phyloP scores from a whole-genome alignment of 2,329 filamentous ascomycete genomes.

The Diaporthe velutina region DNA sequence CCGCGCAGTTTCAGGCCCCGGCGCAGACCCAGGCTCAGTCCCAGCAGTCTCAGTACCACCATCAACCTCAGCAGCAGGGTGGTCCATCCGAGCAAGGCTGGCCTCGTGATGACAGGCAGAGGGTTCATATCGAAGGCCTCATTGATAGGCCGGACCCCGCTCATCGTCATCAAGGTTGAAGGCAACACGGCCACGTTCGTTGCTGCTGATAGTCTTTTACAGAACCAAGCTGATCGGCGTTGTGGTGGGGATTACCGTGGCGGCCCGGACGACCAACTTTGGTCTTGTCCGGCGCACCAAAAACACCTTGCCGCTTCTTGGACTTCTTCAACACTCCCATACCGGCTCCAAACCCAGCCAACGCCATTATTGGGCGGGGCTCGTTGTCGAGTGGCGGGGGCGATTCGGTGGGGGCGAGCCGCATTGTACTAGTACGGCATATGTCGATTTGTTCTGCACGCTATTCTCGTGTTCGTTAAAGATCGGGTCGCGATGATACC shows the following conservation, averaged over 20 bases:
- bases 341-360: background rate
- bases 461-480: conserved; percentile 34
- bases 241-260: conserved; percentile 4
- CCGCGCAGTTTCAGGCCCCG: conserved; percentile 47
- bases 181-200: background rate
- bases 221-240: background rate
- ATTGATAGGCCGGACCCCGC: conserved; percentile 68
- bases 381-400: background rate
- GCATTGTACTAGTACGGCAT: conserved; percentile 37
- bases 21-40: conserved; percentile 44
- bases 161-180: conserved; percentile 42
- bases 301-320: background rate
- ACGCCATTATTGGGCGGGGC: background rate
- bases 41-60: conserved; percentile 54
- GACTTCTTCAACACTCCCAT: background rate
- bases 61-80: conserved; percentile 48
- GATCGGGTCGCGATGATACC: conserved; percentile 43
- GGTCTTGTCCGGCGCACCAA: background rate
- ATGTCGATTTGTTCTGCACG: conserved; percentile 21
- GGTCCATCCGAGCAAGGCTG: conserved; percentile 44
- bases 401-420: background rate
- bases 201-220: background rate
- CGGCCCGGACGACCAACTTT: background rate
- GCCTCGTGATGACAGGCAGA: conserved; percentile 63
- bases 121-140: conserved; percentile 72